phyloP scores from a whole-genome alignment of 2,329 filamentous ascomycete species.

The Monosporascus sp. region DNA sequence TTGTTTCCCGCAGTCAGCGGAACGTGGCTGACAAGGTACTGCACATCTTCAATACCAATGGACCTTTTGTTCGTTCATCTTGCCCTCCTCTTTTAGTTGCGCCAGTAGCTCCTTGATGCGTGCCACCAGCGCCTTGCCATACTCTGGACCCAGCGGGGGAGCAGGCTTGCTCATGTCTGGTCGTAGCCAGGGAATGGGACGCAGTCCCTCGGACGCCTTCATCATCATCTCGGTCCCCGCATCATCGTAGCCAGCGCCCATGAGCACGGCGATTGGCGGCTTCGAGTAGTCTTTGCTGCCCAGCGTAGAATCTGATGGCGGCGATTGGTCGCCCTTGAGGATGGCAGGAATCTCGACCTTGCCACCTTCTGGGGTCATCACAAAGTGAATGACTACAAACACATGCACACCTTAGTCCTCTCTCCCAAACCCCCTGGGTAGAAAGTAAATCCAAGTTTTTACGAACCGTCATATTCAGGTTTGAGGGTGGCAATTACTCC shows the following conservation, averaged over 20 bases:
- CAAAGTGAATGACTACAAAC: slow-evolving; percentile 19
- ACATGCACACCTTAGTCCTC: background rate
- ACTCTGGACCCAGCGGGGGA: slow-evolving; percentile 17
- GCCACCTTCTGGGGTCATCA: slow-evolving; percentile 12
- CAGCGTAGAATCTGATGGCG: slow-evolving; percentile 9
- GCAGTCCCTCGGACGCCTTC: slow-evolving; percentile 8
- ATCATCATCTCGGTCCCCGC: slow-evolving; percentile 8
- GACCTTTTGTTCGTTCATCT: slow-evolving; percentile 6
- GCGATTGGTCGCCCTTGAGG: slow-evolving; percentile 11
- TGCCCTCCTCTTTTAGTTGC: slow-evolving; percentile 7
- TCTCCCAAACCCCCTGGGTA: too few relatives aligned
- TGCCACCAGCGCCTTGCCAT: slow-evolving; percentile 15
- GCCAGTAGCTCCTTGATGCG: slow-evolving; percentile 12
- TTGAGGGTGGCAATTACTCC: slow-evolving; percentile 15
- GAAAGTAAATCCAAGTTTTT: too few relatives aligned
- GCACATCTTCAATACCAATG: slow-evolving; percentile 4
- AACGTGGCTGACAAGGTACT: too few relatives aligned
- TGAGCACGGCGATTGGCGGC: slow-evolving; percentile 11
- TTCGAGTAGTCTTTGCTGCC: slow-evolving; percentile 17
- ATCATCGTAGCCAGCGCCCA: slow-evolving; percentile 18
- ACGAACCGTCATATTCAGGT: slow-evolving; percentile 19
- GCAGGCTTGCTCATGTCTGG: slow-evolving; percentile 13
- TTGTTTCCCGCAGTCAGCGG: too few relatives aligned
- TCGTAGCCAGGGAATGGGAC: slow-evolving; percentile 18
- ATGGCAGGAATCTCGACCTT: slow-evolving; percentile 13